Evolutionary conservation across 129 eudicot genomes (phyloP).

Genomic region (Lactuca saligna): DNA sequence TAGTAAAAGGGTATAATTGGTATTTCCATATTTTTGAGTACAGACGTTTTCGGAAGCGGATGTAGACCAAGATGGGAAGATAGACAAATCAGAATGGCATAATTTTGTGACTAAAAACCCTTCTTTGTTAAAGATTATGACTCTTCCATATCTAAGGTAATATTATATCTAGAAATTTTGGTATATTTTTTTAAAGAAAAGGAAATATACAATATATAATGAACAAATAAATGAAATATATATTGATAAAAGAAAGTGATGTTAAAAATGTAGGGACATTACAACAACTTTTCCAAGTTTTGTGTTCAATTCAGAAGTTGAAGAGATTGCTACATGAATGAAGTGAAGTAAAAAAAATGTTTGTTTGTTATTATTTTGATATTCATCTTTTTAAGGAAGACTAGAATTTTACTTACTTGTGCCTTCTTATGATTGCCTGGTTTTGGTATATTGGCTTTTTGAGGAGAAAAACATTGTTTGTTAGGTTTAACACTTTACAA

Average conservation of each 20-base stretch:
- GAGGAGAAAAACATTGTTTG: slow-evolving; percentile 21
- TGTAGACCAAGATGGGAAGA: slow-evolving; percentile 75
- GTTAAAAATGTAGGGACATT: slow-evolving; percentile 68
- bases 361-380: slow-evolving; percentile 7
- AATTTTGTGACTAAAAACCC: slow-evolving; percentile 80
- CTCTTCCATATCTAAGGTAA: slow-evolving; percentile 93
- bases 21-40: slow-evolving; percentile 27
- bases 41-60: slow-evolving; percentile 94
- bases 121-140: slow-evolving; percentile 94
- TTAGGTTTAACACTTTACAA: background rate
- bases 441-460: slow-evolving; percentile 33
- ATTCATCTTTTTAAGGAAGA: slow-evolving; percentile 29
- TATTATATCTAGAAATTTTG: background rate
- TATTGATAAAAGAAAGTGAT: too few species aligned
- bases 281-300: slow-evolving; percentile 98
- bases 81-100: slow-evolving; percentile 88
- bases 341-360: slow-evolving; percentile 11
- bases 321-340: slow-evolving; percentile 71
- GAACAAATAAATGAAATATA: too few species aligned
- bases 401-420: slow-evolving; percentile 4
- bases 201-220: too few species aligned
- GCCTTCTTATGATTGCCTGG: slow-evolving; percentile 17
- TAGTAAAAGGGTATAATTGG: background rate
- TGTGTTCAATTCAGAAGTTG: slow-evolving; percentile 92
- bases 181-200: too few species aligned